Conservation (phyloP, 2,329 filamentous ascomycete species). For the Neobulgaria alba region DNA sequence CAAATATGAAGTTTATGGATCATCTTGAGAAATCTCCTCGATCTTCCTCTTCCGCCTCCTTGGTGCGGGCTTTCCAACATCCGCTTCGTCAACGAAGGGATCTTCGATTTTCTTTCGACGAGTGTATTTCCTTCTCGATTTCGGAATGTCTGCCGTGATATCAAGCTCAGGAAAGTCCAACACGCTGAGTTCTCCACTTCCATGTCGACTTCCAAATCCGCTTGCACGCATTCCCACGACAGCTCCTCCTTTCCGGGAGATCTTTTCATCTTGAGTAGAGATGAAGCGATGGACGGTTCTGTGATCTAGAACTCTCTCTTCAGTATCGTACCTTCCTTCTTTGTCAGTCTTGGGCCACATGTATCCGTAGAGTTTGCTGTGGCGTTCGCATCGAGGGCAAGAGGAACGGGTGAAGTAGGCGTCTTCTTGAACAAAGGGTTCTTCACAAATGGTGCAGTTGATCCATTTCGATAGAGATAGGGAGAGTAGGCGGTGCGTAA, state of each 20-base stretch:
- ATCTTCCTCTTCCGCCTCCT: too few species aligned
- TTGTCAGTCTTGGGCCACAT: slow-evolving; percentile 93
- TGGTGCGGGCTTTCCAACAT: too few species aligned
- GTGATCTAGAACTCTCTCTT: slow-evolving; percentile 65
- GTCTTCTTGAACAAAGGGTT: slow-evolving; percentile 78
- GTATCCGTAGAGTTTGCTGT: slow-evolving; percentile 92
- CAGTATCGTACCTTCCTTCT: slow-evolving; percentile 63
- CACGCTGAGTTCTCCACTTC: too few species aligned
- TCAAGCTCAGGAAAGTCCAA: too few species aligned
- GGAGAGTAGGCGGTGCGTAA: slow-evolving; percentile 67
- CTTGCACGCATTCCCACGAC: too few species aligned
- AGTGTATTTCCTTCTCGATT: too few species aligned
- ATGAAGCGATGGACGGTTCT: slow-evolving; percentile 82
- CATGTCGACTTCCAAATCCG: too few species aligned
- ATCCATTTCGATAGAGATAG: slow-evolving; percentile 77
- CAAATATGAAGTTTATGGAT: too few species aligned
- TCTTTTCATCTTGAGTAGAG: slow-evolving; percentile 54
- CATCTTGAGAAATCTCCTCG: too few species aligned
- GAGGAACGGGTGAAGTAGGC: slow-evolving; percentile 79
- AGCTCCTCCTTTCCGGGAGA: slow-evolving; percentile 14
- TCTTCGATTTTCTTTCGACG: too few species aligned
- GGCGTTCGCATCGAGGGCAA: slow-evolving; percentile 88
- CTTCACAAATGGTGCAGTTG: slow-evolving; percentile 74
- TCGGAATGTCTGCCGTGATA: too few species aligned
- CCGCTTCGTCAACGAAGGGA: too few species aligned